Conservation (phyloP, 2,329 filamentous ascomycete species). For the Trichoderma endophyticum region DNA sequence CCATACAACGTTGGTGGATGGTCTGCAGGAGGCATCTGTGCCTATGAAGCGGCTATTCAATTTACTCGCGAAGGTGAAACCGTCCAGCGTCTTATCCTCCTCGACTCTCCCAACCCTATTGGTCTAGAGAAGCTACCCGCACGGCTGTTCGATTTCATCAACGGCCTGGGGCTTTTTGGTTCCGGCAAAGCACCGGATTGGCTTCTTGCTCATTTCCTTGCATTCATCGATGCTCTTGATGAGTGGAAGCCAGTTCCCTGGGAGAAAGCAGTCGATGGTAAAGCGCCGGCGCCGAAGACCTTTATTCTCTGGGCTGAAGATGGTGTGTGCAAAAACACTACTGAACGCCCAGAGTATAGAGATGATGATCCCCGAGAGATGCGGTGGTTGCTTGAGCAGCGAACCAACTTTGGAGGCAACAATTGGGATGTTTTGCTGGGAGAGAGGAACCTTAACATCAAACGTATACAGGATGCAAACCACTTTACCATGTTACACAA, state of each 20-base stretch:
- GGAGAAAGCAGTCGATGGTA: constrained; percentile 40
- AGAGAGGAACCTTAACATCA: constrained; percentile 22
- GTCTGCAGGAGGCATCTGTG: constrained; percentile 72
- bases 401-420: constrained; percentile 67
- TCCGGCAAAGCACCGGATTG: constrained; percentile 63
- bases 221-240: constrained; percentile 63
- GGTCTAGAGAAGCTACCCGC: constrained; percentile 63
- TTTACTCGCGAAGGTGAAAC: constrained; percentile 53
- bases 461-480: constrained; percentile 45
- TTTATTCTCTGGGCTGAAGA: constrained; percentile 70
- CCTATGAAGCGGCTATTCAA: constrained; percentile 63
- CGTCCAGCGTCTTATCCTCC: constrained; percentile 59
- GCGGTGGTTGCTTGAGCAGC: constrained; percentile 66
- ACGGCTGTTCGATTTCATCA: constrained; percentile 66
- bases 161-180: constrained; percentile 66
- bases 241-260: constrained; percentile 64
- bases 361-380: constrained; percentile 34
- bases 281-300: constrained; percentile 52
- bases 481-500: constrained; percentile 69
- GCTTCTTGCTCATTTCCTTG: constrained; percentile 69
- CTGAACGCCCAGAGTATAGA: constrained; percentile 41
- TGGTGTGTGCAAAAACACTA: constrained; percentile 64
- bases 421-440: constrained; percentile 67
- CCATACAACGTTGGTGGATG: constrained; percentile 68
- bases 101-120: constrained; percentile 63